A percentile compares a stretch with the other conserved stretches of the same genome.
phyloP scores from a whole-genome alignment of 441 rosid species.

The Isatis lusitanica region DNA sequence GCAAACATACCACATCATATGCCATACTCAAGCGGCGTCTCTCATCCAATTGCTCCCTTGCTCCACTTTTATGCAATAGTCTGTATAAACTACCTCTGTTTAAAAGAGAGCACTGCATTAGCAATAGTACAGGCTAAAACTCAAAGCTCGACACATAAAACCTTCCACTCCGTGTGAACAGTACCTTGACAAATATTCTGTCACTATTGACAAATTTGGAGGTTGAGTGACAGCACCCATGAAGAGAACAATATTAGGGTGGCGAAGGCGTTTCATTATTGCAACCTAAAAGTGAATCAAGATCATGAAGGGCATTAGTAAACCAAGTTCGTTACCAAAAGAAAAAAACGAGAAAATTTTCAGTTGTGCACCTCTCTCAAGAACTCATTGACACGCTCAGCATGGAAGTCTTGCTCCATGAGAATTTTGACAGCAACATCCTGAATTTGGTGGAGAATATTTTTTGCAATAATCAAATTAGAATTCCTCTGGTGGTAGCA shows the following conservation, averaged over 20 bases:
- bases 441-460: slow-evolving; percentile 43
- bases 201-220: slow-evolving; percentile 94
- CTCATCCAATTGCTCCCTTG: slow-evolving; percentile 82
- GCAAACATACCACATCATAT: slow-evolving; percentile 83
- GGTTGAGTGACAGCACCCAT: slow-evolving; percentile 99
- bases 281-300: slow-evolving; percentile 65
- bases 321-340: background rate
- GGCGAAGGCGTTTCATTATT: slow-evolving; percentile 96
- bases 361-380: slow-evolving; percentile 74
- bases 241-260: slow-evolving; percentile 98
- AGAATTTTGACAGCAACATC: slow-evolving; percentile 99
- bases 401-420: slow-evolving; percentile 96
- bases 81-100: slow-evolving; percentile 95
- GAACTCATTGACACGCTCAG: slow-evolving; percentile 85
- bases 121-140: background rate
- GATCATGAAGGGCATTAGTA: slow-evolving; percentile 17
- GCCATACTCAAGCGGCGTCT: slow-evolving; percentile 95
- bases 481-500: background rate
- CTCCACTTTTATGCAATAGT: slow-evolving; percentile 89
- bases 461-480: slow-evolving; percentile 1
- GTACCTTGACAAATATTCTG: slow-evolving; percentile 96
- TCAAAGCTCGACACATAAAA: background rate
- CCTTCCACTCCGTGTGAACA: slow-evolving; percentile 12
- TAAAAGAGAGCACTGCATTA: slow-evolving; percentile 31
- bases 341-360: slow-evolving; percentile 4